Percentiles rank a stretch among this genome's conserved stretches.
phyloP scores from a whole-genome alignment of 768 basidiomycete species.

The Collybia nuda region DNA sequence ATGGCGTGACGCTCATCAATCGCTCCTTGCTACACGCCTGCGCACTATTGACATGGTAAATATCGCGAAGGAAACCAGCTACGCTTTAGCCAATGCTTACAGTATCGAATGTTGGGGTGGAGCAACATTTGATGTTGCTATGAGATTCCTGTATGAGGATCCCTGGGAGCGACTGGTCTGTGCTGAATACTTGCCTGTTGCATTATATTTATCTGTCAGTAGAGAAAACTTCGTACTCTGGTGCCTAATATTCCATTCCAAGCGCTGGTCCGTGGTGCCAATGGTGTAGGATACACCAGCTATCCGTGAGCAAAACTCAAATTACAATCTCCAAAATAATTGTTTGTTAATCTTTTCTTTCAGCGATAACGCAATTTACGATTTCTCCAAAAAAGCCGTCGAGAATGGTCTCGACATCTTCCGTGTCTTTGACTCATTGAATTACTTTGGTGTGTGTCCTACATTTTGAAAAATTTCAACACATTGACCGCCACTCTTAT shows the following conservation, averaged over 20 bases:
- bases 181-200: slow-evolving; percentile 3
- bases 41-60: slow-evolving; percentile 97
- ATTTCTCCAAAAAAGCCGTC: slow-evolving; percentile 99
- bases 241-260: slow-evolving; percentile 99
- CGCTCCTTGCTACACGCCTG: slow-evolving; percentile 92
- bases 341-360: slow-evolving; percentile 9
- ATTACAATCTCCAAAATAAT: neutral
- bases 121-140: slow-evolving; percentile 97
- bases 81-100: slow-evolving; percentile 93
- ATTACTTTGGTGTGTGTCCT: slow-evolving; percentile 80
- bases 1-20: slow-evolving; percentile 99
- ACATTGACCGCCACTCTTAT: no score
- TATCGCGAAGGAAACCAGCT: slow-evolving; percentile 96
- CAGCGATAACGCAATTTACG: slow-evolving; percentile 98
- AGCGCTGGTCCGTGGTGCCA: slow-evolving; percentile 97
- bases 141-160: slow-evolving; percentile 99
- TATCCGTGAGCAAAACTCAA: slow-evolving; percentile 70
- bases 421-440: slow-evolving; percentile 98
- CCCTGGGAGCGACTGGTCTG: slow-evolving; percentile 96
- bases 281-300: slow-evolving; percentile 98
- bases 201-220: slow-evolving; percentile 1
- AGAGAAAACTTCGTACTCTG: slow-evolving; percentile 90
- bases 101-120: slow-evolving; percentile 99
- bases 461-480: neutral
- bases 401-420: slow-evolving; percentile 99